Base-by-base conservation (phyloP, 495 filamentous ascomycete species). In the Aspergillus asperescens region DNA sequence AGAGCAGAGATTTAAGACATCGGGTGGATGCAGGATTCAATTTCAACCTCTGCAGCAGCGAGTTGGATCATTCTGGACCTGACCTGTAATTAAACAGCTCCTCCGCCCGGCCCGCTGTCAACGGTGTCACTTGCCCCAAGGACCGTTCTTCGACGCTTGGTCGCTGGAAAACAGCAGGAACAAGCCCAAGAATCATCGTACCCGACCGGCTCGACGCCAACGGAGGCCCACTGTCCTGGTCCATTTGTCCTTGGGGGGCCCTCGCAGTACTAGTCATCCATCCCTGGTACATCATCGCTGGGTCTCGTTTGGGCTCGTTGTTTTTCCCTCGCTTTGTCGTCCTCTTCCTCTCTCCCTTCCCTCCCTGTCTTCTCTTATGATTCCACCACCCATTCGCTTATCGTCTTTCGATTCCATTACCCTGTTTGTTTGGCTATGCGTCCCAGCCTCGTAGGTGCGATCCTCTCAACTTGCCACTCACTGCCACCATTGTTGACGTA, bases 41-140 rank as follows among this genome's bases (percentile, higher is more conserved):
- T n/a, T n/a, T n/a, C n/a, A n/a, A n/a, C n/a, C n/a, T n/a, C n/a
- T n/a, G n/a, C n/a, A n/a, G n/a, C n/a, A n/a, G n/a, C n/a, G n/a
- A n/a, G n/a, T n/a, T 45, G 44, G 47, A 46, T 46, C 39, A 46
- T 47, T 54, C 51, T 54, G 48, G 54, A 45, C 40, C 43, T 47
- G 48, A 52, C 44, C 42, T 42, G 44, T 57, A 57, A 54, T 59
- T 54, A 54, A 54, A 55, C 54, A 49, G 43, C 47, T 35, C 31
- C 41, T 23, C 45, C 43, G 25, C 27, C 35, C 32, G 54, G 50
- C 39, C 48, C 44, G 44, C 44, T 47, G 44, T 44, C 48, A 50
- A 57, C 52, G 49, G 59, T 62, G 59, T 58, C 58, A 62, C 59
- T 54, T 45, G 56, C 50, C 54, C 50, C 41, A 53, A 23, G 24